phyloP scores from a whole-genome alignment of 257 asterid species.

The Solanum pimpinellifolium region DNA sequence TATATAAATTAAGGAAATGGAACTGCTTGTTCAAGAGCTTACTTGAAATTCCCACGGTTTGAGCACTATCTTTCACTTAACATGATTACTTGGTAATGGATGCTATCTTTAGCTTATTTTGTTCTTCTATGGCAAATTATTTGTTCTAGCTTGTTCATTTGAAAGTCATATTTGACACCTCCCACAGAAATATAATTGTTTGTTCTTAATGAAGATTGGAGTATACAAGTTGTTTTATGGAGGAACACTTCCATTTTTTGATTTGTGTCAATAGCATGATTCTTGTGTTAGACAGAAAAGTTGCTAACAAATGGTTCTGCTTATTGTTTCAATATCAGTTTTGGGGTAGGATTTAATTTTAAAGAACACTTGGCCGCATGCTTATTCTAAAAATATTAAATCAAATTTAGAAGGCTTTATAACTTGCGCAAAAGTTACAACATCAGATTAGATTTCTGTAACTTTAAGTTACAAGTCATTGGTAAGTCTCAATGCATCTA shows the following conservation, averaged over 20 bases:
- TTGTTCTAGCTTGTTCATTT: not conserved
- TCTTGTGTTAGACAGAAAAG: conserved; percentile 1
- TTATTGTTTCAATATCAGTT: not conserved
- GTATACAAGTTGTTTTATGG: not conserved
- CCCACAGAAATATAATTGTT: not conserved
- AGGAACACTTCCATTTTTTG: not conserved
- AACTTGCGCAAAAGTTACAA: not conserved
- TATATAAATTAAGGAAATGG: not conserved
- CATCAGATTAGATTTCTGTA: not conserved
- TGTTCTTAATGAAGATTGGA: not conserved
- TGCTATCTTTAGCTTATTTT: not conserved
- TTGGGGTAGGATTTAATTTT: not conserved
- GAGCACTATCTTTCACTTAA: not conserved
- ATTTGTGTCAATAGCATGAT: not conserved
- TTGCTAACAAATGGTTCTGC: conserved; percentile 3
- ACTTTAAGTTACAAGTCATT: not conserved
- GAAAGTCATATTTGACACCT: not conserved
- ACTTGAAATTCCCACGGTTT: not conserved
- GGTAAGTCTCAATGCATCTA: not conserved
- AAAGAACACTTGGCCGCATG: not conserved
- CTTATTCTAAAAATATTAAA: not conserved
- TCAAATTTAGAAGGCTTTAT: not conserved
- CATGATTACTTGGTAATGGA: not conserved
- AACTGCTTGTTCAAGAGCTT: not conserved
- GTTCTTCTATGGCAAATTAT: not conserved